Base-by-base conservation (phyloP, 371 early-diverging fungal species). In the Zopfochytrium polystomum region DNA sequence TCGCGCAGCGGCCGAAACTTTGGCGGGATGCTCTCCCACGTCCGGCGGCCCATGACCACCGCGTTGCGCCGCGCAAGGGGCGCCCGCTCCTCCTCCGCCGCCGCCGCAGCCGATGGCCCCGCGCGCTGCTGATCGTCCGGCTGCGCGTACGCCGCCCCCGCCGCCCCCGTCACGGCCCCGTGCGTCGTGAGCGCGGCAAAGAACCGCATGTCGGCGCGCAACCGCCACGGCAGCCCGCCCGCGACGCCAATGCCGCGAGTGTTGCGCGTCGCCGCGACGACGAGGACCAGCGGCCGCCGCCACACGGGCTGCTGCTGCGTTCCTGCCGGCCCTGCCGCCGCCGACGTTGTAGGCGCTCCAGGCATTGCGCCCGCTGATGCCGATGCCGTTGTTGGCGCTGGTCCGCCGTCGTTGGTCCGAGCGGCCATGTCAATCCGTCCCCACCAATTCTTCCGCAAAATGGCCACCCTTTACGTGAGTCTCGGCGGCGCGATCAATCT, bases 121-220 rank as follows among this genome's bases (percentile, higher is more conserved):
- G n/a, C n/a, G n/a, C n/a, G n/a, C n/a, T n/a, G n/a, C n/a, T n/a
- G n/a, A n/a, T n/a, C n/a, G n/a, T n/a, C n/a, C n/a, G n/a, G n/a
- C n/a, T n/a, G n/a, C n/a, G 45, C 11, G 35, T 18, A 2, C 1
- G 48, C 26, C 9, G 15, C 51, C 35, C 31, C 9, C 47, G 52
- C 7, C 74, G 76, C 55, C 5, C 31, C 33, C 9, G 53, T n/a
- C 6, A 60, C 30, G 3, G 64, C 65, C 4, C 63, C 23, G 43
- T 18, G 62, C 22, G 61, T 81, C 7, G 96, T 93, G 15, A 89
- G 73, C 15, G 72, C 65, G 48, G 81, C 81, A 64, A 96, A 96
- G 74, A 81, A 92, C 5, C 76, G 78, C 90, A 94, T 86, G 70
- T 96, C 97, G 52, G 77, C 81, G 20, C 80, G 83, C 47, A 95